Conservation (phyloP, 2,329 filamentous ascomycete genomes). For the Aspergillus candidus region DNA sequence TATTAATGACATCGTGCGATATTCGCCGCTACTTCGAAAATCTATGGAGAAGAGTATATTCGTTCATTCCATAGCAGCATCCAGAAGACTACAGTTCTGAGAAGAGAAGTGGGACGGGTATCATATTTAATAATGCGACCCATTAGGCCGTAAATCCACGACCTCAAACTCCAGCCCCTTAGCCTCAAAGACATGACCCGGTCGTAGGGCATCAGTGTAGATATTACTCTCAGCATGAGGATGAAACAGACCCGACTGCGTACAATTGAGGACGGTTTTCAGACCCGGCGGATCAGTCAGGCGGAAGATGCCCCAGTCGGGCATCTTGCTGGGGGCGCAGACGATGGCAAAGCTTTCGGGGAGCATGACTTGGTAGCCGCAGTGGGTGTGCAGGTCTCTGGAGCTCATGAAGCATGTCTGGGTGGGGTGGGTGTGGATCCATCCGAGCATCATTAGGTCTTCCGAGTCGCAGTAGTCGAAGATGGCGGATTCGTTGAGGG, state of each 20-base stretch:
- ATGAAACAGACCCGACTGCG: constrained; percentile 75
- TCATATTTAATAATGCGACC: constrained; percentile 4
- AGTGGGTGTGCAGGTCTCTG: constrained; percentile 86
- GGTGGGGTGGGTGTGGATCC: constrained; percentile 96
- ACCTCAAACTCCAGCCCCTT: constrained; percentile 61
- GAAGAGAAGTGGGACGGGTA: neutral
- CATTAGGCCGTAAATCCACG: constrained; percentile 51
- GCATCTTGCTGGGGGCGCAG: constrained; percentile 72
- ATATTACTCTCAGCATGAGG: constrained; percentile 64
- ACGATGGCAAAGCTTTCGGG: constrained; percentile 95
- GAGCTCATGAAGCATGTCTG: constrained; percentile 98
- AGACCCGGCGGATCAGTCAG: constrained; percentile 90
- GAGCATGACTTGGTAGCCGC: constrained; percentile 92
- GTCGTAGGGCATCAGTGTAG: constrained; percentile 67
- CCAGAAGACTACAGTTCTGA: too few species aligned
- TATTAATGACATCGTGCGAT: too few species aligned
- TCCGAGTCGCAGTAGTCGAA: constrained; percentile 85
- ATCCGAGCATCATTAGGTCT: constrained; percentile 80
- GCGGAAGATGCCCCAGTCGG: constrained; percentile 83
- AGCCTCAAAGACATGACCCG: constrained; percentile 66
- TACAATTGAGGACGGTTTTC: constrained; percentile 75
- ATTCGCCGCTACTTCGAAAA: too few species aligned
- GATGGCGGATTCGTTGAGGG: constrained; percentile 73
- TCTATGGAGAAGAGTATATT: too few species aligned
- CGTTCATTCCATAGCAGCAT: neutral